Conservation (phyloP, 306 rosid genomes). For the Cercis canadensis region DNA sequence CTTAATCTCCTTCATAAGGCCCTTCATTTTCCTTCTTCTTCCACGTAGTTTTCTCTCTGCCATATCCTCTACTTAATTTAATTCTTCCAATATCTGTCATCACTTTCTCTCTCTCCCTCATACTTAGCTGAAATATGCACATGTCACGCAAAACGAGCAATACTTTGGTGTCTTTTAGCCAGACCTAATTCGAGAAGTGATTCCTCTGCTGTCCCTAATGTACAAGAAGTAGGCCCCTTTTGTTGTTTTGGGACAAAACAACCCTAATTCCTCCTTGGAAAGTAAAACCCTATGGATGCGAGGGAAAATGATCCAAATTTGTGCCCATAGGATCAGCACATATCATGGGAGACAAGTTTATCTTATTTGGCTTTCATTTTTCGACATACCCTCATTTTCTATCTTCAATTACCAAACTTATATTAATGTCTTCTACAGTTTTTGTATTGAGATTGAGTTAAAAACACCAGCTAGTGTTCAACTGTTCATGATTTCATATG, state of each 20-base stretch:
- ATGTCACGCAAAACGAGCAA: constrained; percentile 29
- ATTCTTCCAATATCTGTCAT: constrained; percentile 37
- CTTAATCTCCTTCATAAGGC: not conserved
- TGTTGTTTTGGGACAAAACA: constrained; percentile 31
- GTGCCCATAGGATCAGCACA: constrained; percentile 43
- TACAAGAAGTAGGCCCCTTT: not conserved
- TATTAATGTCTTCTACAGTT: constrained; percentile 17
- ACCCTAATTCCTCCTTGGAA: constrained; percentile 23
- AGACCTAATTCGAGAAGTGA: constrained; percentile 27
- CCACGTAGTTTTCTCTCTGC: not conserved
- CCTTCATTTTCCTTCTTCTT: not conserved
- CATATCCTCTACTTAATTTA: no score
- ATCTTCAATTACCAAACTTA: constrained; percentile 21
- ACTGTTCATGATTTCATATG: not conserved
- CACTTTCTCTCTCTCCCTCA: constrained; percentile 21
- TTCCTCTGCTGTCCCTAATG: constrained; percentile 33
- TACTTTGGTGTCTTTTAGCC: constrained; percentile 20
- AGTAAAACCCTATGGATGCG: constrained; percentile 2
- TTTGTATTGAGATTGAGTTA: not conserved
- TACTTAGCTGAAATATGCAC: constrained; percentile 28
- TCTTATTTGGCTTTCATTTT: constrained; percentile 33
- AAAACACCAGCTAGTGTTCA: not conserved
- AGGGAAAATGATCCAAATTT: constrained; percentile 21
- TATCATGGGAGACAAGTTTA: constrained; percentile 45
- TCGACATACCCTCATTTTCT: constrained; percentile 32